Evolutionary conservation across 2,329 filamentous ascomycete genomes (phyloP), one percentile per base, ranked within the genome.

Genomic region (Helotiales sp.): DNA sequence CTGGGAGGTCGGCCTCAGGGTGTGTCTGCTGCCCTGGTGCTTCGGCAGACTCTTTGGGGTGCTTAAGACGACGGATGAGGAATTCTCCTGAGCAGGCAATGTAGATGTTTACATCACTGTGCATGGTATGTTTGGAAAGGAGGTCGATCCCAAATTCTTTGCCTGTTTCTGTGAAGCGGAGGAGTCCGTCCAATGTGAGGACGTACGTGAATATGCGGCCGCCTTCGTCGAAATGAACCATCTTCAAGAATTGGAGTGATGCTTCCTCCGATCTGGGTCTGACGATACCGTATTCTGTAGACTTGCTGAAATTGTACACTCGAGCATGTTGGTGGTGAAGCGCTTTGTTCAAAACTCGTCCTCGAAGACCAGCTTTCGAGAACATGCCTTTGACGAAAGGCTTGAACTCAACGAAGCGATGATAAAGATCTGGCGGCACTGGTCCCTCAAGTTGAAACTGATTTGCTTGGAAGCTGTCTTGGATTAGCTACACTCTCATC

Each of bases 91-190:
- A 91, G 71, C 87, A 97, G 22, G 93, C 93, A 63, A 97, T 91
- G 72, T 96, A 96, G 2, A 90, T 89, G 33, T 87, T 89, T 1
- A 96, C 93, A 72, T 97, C 88, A 63, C 90, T 93, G 76, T 98
- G 93, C 91, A 98, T 96, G 38, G 91, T 96, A 73, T 98, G 93
- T 72, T 98, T 98, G 73, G 88, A 92, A 67, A 98, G 76, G 72
- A 97, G 79, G 74, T 97, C 93, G 67, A 98, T 91, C 52, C 93
- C 91, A 59, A 97, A 97, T 68, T 97, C 93, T 67, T 95, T 95
- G 29, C 93, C 93, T 0, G 93, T 98, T 73, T 97, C 93, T 1
- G 93, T 97, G 74, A 97, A 97, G 46, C 92, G 88, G 70, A 96
- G 83, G 53, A 93, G 80, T 5, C 88, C 89, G 69, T 98, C 93